Conservation (phyloP, 164 flowering plant species). For the Nymphaea thermarum region DNA sequence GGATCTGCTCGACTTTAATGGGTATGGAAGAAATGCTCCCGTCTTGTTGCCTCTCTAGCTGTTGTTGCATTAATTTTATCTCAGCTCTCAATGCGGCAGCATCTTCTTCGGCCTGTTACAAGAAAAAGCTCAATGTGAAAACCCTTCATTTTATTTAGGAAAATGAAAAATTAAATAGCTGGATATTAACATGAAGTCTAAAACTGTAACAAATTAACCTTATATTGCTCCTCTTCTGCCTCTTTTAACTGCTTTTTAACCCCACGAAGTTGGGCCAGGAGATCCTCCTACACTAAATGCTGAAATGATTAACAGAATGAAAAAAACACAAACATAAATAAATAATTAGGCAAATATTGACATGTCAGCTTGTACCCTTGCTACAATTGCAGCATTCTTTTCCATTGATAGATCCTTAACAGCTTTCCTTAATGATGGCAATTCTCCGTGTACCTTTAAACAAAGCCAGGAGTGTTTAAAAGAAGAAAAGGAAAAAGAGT, state of each 20-base stretch:
- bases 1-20: conserved; percentile 41
- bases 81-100: conserved; percentile 86
- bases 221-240: conserved; percentile 95
- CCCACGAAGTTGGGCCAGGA: conserved; percentile 76
- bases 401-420: conserved; percentile 93
- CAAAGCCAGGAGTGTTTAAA: background rate
- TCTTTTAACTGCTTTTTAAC: conserved; percentile 74
- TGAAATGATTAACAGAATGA: conserved; percentile 1
- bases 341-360: background rate
- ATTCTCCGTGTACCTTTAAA: background rate
- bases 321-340: background rate
- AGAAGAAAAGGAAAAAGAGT: background rate
- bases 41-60: conserved; percentile 36
- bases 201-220: conserved; percentile 22
- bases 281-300: conserved; percentile 75
- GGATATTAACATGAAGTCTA: background rate
- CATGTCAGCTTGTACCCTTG: conserved; percentile 41
- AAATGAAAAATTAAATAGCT: background rate
- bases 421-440: conserved; percentile 82
- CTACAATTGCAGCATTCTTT: conserved; percentile 91
- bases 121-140: conserved; percentile 10
- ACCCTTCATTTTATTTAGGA: background rate
- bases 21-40: conserved; percentile 32
- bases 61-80: conserved; percentile 70
- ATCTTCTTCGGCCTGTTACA: conserved; percentile 83